Base-by-base conservation (phyloP, 2,329 filamentous ascomycete genomes). In the Dryadomyces sulphureus region DNA sequence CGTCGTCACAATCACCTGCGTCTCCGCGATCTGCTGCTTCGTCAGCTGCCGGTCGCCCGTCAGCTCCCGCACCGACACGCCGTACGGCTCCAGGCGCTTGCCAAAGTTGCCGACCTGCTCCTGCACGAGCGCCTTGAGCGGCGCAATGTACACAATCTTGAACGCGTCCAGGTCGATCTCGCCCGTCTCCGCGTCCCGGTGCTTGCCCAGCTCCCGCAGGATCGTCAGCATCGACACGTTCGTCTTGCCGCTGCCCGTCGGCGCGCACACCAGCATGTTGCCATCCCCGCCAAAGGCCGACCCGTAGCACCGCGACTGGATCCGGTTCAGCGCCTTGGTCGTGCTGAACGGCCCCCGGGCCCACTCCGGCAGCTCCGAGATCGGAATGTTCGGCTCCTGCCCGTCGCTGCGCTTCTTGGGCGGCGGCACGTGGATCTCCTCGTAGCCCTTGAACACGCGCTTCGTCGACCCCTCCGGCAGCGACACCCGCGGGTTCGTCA, bases 51-150 rank as follows among this genome's bases (percentile, higher is more conserved):
- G 85, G 66, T 98, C 92, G 67, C 92, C 92, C 50, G 92, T 98
- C 57, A 98, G 69, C 64, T 98, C 92, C n/a, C 89, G 79, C 11
- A 98, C 92, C 49, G 77, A 82, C 59, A 98, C 88, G 35, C 92
- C 92, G 53, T 90, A 96, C 0, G 86, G 78, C 59, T 90, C 86
- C 9, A 98, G 71, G 48, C 93, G 78, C 60, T 87, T 87, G 54
- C 92, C 89, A 62, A 98, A 93, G 62, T 96, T 98, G 46, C 92
- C 92, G 45, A 98, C 92, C 65, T 98, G 92, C 61, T 98, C 92
- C 61, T 95, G 89, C 4, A 98, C 92, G 52, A 98, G 66, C 41
- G 92, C 92, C 61, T 98, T 98, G 48, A 98, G 64, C 0, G 92
- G 92, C 25, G 92, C 92, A 57, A 98, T 95, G 60, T 94, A 98